A percentile compares a stretch with the other conserved stretches of the same genome.
Conservation (phyloP, 306 rosid genomes). For the Lupinus albus region DNA sequence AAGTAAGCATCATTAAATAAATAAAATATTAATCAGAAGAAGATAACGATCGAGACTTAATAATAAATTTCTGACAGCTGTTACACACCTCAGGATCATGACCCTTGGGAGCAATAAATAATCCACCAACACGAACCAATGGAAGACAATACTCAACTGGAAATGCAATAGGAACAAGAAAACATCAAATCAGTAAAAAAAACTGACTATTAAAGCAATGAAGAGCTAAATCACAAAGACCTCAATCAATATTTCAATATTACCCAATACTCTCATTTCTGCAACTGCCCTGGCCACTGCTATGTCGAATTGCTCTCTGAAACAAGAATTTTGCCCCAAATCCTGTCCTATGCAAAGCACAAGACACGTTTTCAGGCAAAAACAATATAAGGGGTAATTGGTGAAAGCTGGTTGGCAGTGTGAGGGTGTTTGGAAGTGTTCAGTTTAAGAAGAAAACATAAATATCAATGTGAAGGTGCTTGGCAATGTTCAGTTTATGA, state of each 20-base stretch:
- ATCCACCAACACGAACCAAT: conserved; percentile 84
- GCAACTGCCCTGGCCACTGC: conserved; percentile 96
- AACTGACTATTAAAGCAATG: conserved; percentile 15
- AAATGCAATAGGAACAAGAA: conserved; percentile 42
- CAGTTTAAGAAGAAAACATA: conserved; percentile 21
- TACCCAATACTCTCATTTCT: conserved; percentile 85
- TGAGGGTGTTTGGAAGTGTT: not conserved
- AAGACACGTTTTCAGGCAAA: conserved; percentile 34
- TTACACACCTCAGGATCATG: conserved; percentile 76
- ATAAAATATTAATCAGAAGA: conserved; percentile 24
- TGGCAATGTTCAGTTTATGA: conserved; percentile 4
- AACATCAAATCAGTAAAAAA: conserved; percentile 28
- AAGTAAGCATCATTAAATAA: not conserved
- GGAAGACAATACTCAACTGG: conserved; percentile 95
- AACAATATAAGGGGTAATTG: not conserved
- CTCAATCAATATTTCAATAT: too few species aligned
- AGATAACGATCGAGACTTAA: conserved; percentile 14
- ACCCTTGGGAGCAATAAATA: conserved; percentile 86
- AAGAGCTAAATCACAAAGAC: conserved; percentile 18
- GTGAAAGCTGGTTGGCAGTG: not conserved
- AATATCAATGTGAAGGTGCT: not conserved
- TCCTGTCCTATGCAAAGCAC: conserved; percentile 65
- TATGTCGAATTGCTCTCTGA: conserved; percentile 80
- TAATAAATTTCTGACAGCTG: conserved; percentile 14
- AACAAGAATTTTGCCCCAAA: conserved; percentile 69